These are phyloP conservation scores for Sporothrix inflata DNA, from an alignment of 2,329 filamentous ascomycete genomes.

Conservation along the genomic window DNA sequence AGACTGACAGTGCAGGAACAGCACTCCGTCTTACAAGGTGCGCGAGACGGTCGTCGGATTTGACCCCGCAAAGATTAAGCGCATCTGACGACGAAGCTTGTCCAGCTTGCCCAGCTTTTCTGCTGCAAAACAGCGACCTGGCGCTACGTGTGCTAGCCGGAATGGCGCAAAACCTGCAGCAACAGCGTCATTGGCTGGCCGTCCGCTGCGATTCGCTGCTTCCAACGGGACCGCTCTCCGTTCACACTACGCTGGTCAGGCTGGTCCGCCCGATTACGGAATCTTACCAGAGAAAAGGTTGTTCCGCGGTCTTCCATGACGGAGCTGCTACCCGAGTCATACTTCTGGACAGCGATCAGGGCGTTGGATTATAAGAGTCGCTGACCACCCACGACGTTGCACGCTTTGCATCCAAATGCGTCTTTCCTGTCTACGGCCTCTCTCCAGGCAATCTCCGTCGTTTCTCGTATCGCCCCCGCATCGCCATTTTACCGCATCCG, in stretches of 20 bases:
- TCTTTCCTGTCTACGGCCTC: constrained; percentile 3
- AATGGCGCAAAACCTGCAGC: constrained; percentile 25
- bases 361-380: neutral
- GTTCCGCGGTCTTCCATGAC: neutral
- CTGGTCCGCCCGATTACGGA: neutral
- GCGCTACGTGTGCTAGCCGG: constrained; percentile 13
- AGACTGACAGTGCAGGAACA: neutral
- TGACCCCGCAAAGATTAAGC: neutral
- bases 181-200: constrained; percentile 23
- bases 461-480: neutral
- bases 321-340: neutral
- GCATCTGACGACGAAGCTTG: neutral
- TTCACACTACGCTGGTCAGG: neutral
- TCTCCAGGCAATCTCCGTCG: constrained; percentile 6
- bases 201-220: constrained; percentile 21
- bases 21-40: too few relatives aligned
- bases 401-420: constrained; percentile 20
- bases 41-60: neutral
- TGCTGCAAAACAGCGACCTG: neutral
- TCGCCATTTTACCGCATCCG: constrained; percentile 12
- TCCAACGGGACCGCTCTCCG: neutral
- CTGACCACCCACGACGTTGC: neutral
- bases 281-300: neutral
- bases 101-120: neutral
- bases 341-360: neutral